A percentile compares a stretch with the other conserved stretches of the same genome.
phyloP scores from a whole-genome alignment of 768 basidiomycete species.

The Amanita polypyramis region DNA sequence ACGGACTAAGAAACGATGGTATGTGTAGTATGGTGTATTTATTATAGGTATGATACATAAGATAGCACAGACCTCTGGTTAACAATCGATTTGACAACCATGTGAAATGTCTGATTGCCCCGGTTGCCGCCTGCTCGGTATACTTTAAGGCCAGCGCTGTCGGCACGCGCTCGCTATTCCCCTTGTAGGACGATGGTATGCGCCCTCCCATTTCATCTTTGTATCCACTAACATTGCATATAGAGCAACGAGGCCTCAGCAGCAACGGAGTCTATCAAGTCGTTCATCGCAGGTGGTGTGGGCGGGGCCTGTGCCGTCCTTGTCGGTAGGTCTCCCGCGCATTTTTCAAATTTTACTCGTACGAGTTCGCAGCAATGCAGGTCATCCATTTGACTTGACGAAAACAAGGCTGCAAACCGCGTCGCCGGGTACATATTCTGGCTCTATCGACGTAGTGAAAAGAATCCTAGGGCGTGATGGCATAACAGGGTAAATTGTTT shows the following conservation, averaged over 20 bases:
- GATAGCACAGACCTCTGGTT: no score
- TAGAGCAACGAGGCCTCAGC: conserved; percentile 26
- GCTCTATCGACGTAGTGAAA: conserved; percentile 88
- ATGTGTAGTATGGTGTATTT: neutral
- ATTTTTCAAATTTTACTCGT: neutral
- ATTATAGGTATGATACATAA: neutral
- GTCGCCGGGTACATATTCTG: conserved; percentile 75
- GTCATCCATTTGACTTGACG: conserved; percentile 96
- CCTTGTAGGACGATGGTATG: neutral
- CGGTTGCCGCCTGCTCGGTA: neutral
- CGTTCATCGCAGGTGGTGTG: conserved; percentile 89
- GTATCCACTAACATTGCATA: neutral
- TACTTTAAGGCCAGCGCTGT: neutral
- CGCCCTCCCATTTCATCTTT: neutral
- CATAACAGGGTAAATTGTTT: conserved; percentile 54
- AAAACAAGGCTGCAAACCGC: conserved; percentile 97
- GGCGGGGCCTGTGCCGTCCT: conserved; percentile 84
- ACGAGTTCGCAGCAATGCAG: conserved; percentile 25
- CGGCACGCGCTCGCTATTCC: neutral
- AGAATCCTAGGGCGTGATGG: conserved; percentile 91
- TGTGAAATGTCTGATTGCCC: neutral
- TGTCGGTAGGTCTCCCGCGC: conserved; percentile 53
- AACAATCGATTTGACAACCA: neutral
- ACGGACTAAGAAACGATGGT: conserved; percentile 3
- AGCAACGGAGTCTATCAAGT: conserved; percentile 47